A percentile compares a stretch with the other conserved stretches of the same genome.
Conservation (phyloP, 257 asterid species). For the Agastache rugosa region DNA sequence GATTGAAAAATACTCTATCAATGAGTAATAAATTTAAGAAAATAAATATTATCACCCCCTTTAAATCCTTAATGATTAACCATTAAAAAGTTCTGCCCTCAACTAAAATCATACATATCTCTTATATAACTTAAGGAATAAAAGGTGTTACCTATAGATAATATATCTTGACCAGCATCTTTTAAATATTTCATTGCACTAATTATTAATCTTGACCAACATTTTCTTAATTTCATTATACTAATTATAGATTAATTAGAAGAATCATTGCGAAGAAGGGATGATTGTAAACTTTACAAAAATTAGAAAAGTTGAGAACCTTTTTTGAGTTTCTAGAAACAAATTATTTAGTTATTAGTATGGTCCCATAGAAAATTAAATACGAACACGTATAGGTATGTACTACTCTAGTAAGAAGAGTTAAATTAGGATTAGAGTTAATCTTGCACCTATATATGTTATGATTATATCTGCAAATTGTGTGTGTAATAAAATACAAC, state of each 20-base stretch:
- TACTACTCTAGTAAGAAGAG: constrained; percentile 10
- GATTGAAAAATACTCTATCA: too few relatives aligned
- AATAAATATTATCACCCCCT: too few relatives aligned
- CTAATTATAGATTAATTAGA: neutral
- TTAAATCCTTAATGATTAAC: neutral
- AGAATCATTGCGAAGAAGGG: neutral
- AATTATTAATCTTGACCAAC: neutral
- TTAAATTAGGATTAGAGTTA: constrained; percentile 25
- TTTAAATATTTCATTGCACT: neutral
- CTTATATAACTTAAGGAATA: too few relatives aligned
- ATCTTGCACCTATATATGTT: constrained; percentile 12
- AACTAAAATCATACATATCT: neutral
- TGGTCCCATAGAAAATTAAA: constrained; percentile 29
- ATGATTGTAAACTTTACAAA: constrained; percentile 1
- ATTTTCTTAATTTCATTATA: neutral
- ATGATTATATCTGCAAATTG: constrained; percentile 24
- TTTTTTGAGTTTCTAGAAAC: constrained; percentile 11
- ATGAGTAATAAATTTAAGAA: too few relatives aligned
- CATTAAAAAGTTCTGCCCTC: neutral
- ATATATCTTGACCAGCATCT: neutral
- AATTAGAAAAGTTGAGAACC: neutral
- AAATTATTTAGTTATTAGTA: constrained; percentile 3
- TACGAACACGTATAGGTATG: neutral
- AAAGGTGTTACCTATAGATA: too few relatives aligned
- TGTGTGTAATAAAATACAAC: neutral